A percentile compares a stretch with the other conserved stretches of the same genome.
Evolutionary conservation across 78 protist genomes (phyloP).

Genomic region (Parvularia atlantis): DNA sequence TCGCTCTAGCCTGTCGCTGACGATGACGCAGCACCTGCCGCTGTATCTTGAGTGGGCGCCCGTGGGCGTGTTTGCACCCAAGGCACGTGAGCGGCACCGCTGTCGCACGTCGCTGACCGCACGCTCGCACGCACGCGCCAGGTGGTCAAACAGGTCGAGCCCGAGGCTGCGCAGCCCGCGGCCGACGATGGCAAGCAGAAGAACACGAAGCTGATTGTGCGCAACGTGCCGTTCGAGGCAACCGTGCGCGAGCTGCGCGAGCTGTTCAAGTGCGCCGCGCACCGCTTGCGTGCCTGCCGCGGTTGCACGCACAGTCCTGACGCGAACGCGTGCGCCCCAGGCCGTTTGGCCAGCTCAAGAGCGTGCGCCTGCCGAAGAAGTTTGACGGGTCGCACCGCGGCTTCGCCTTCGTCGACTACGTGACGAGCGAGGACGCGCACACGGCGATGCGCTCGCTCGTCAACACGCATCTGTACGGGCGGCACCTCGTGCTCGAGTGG

Average conservation of each 20-base stretch:
- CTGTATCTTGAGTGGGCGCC: constrained; percentile 95
- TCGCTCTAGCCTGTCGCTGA: too few relatives aligned
- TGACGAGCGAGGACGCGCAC: constrained; percentile 77
- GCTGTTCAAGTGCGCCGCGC: constrained; percentile 60
- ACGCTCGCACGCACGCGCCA: not conserved
- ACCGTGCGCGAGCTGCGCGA: constrained; percentile 70
- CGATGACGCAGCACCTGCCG: constrained; percentile 61
- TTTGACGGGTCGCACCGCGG: constrained; percentile 81
- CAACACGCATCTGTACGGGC: constrained; percentile 87
- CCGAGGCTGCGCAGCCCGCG: not conserved
- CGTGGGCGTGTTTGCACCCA: constrained; percentile 7
- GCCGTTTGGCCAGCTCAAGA: constrained; percentile 53
- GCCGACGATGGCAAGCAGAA: not conserved
- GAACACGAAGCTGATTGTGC: constrained; percentile 61
- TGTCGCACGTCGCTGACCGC: too few relatives aligned
- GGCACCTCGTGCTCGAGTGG: constrained; percentile 62
- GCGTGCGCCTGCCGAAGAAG: constrained; percentile 77
- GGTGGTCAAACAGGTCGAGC: not conserved
- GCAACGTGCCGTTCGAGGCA: constrained; percentile 95
- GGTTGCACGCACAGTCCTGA: too few relatives aligned
- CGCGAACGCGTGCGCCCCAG: not conserved
- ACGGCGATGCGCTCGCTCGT: constrained; percentile 72
- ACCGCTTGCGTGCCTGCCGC: not conserved
- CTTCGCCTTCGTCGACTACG: constrained; percentile 92
- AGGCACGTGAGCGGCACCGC: too few relatives aligned